Percentiles rank a stretch among this genome's conserved stretches.
Evolutionary conservation across 306 rosid genomes (phyloP).

Genomic region (Cicer cuneatum): DNA sequence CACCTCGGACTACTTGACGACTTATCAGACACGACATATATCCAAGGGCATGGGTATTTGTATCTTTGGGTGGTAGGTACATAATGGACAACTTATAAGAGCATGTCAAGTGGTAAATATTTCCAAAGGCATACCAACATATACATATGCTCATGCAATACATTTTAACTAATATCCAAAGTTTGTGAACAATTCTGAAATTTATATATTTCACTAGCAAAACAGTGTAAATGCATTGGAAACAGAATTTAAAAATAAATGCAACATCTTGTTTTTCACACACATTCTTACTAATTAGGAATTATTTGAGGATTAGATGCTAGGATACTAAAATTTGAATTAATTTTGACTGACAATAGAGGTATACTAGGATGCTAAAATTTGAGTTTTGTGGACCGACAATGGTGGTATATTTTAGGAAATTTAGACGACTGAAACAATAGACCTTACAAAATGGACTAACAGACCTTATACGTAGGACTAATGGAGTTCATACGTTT

Average conservation of each 20-base stretch:
- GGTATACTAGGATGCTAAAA: no score
- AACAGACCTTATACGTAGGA: not conserved
- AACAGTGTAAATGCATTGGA: no score
- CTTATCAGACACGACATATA: conserved; percentile 16
- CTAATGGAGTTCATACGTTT: not conserved
- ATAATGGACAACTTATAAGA: not conserved
- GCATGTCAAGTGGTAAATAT: conserved; percentile 2
- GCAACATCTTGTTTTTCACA: no score
- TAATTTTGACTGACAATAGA: no score
- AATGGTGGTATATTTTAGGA: not conserved
- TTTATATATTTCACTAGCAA: no score
- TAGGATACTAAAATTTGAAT: no score
- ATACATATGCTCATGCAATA: not conserved
- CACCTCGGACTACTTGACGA: conserved; percentile 14
- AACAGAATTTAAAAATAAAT: no score
- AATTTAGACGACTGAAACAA: not conserved
- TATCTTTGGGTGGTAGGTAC: conserved; percentile 28
- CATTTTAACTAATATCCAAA: conserved; percentile 5
- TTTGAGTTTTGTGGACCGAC: no score
- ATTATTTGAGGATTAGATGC: no score
- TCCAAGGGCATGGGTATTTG: conserved; percentile 3
- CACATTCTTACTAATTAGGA: no score
- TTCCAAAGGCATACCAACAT: conserved; percentile 8
- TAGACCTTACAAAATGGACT: not conserved
- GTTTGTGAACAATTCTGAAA: not conserved